A percentile compares a stretch with the other conserved stretches of the same genome.
Evolutionary conservation across 345 rosid genomes (phyloP).

Genomic region (Camelina neglecta): DNA sequence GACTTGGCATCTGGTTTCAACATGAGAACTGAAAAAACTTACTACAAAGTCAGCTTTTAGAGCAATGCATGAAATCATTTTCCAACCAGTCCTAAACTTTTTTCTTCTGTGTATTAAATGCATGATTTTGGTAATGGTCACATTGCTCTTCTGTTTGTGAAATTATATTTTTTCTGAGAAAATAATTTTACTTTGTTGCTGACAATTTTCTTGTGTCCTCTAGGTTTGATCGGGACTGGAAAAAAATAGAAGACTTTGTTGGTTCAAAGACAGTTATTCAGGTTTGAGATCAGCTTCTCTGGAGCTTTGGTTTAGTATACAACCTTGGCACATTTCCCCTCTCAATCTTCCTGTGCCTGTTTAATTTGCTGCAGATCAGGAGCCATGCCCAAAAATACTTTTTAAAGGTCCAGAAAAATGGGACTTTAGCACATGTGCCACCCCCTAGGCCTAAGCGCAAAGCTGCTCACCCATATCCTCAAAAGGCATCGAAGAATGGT

Average conservation of each 20-base stretch:
- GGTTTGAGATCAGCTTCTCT: conserved; percentile 50
- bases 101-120: neutral
- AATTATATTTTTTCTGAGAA: neutral
- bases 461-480: conserved; percentile 96
- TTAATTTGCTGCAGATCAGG: conserved; percentile 61
- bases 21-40: neutral
- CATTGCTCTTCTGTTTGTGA: neutral
- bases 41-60: neutral
- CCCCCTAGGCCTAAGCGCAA: conserved; percentile 93
- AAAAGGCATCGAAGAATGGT: conserved; percentile 85
- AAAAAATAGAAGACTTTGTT: conserved; percentile 83
- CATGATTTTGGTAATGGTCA: neutral
- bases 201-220: neutral
- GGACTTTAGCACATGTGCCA: conserved; percentile 82
- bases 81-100: neutral
- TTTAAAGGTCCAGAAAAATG: conserved; percentile 79
- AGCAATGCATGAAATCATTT: neutral
- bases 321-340: neutral
- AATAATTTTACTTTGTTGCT: conserved; percentile 12
- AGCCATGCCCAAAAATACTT: conserved; percentile 94
- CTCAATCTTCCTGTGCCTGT: conserved; percentile 1
- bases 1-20: conserved; percentile 1
- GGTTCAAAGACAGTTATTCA: conserved; percentile 92
- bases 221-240: conserved; percentile 96
- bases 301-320: neutral